A percentile compares a stretch with the other conserved stretches of the same genome.
phyloP scores from a whole-genome alignment of 129 eudicot genomes.

The Arctium lappa region DNA sequence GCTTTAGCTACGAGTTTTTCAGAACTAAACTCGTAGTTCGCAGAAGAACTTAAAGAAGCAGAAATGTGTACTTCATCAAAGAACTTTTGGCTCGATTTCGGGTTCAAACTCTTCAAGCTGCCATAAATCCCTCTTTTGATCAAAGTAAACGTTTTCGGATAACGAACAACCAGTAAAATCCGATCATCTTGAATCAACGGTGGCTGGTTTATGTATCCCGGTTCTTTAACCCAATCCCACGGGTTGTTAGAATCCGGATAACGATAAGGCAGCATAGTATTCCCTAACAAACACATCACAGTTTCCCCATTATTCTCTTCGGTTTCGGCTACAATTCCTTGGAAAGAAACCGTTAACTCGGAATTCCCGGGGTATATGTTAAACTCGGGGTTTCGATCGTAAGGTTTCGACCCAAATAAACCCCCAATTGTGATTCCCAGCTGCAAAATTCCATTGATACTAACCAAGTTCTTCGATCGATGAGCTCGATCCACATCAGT shows the following conservation, averaged over 20 bases:
- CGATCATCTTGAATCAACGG: constrained; percentile 80
- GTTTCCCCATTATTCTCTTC: constrained; percentile 57
- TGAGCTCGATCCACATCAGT: constrained; percentile 50
- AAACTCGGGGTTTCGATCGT: constrained; percentile 40
- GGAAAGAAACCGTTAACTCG: constrained; percentile 53
- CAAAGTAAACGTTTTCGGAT: constrained; percentile 58
- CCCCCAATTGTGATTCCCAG: constrained; percentile 45
- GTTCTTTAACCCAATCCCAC: constrained; percentile 85
- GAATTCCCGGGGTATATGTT: constrained; percentile 64
- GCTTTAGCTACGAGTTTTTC: constrained; percentile 61
- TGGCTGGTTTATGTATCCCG: constrained; percentile 67
- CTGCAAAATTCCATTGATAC: constrained; percentile 51
- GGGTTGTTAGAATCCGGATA: constrained; percentile 59
- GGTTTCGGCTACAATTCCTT: constrained; percentile 70
- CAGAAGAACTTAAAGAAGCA: constrained; percentile 48
- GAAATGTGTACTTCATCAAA: constrained; percentile 77
- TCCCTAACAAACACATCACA: constrained; percentile 77
- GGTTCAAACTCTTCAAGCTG: constrained; percentile 63
- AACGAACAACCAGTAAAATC: constrained; percentile 61
- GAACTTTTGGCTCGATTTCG: constrained; percentile 61
- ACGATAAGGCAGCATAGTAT: constrained; percentile 78
- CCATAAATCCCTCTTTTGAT: constrained; percentile 55
- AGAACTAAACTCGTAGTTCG: constrained; percentile 59
- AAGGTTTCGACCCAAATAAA: constrained; percentile 32
- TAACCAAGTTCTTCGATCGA: constrained; percentile 40